Conservation (phyloP, 2,329 filamentous ascomycete genomes). For the Coniochaeta ligniaria region DNA sequence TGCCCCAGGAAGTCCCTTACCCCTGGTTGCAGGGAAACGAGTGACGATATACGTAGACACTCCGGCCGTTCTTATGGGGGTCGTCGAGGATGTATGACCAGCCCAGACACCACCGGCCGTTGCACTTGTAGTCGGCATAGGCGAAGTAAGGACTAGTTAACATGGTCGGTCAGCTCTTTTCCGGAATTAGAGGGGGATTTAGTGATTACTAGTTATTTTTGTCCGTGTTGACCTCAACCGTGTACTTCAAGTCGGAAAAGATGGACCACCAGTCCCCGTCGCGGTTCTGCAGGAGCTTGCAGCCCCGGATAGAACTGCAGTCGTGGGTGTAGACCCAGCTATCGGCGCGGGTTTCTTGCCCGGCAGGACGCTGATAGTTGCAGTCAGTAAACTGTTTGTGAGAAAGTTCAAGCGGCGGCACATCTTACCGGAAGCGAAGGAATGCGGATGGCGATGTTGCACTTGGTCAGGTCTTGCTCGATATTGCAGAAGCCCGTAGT, state of each 20-base stretch:
- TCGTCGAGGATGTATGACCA: neutral
- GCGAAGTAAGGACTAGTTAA: neutral
- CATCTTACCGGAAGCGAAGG: neutral
- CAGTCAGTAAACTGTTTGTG: neutral
- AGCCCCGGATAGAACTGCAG: neutral
- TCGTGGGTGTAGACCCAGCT: neutral
- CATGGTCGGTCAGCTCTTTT: neutral
- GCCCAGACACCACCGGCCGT: neutral
- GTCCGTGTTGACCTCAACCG: neutral
- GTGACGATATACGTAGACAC: neutral
- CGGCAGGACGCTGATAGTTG: neutral
- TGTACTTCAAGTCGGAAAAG: neutral
- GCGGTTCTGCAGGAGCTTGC: neutral
- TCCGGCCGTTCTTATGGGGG: neutral
- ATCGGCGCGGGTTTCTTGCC: neutral
- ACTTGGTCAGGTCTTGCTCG: neutral
- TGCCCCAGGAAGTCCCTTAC: neutral
- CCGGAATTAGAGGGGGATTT: neutral
- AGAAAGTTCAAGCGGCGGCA: neutral
- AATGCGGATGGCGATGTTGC: neutral
- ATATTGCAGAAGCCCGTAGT: neutral
- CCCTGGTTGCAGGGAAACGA: neutral
- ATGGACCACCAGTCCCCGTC: neutral
- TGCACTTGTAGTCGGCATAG: neutral
- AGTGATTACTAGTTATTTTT: neutral